Base-by-base conservation (phyloP, 2,329 filamentous ascomycete genomes). In the Pseudogymnoascus sp. region DNA sequence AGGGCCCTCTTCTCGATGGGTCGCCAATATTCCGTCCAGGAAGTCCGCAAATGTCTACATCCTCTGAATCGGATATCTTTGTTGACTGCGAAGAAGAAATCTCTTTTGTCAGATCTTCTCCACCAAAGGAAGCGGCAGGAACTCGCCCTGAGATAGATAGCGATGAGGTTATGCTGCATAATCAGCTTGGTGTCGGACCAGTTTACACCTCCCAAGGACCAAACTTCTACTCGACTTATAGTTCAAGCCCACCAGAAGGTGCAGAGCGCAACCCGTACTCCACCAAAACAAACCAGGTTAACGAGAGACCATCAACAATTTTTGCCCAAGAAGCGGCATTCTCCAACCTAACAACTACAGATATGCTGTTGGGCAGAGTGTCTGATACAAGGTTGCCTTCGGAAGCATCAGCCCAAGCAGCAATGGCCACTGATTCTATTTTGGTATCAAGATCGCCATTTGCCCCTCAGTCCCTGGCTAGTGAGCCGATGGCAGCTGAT, bases 1-100 rank as follows among this genome's bases (percentile, higher is more conserved):
- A 19, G 12, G 50, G 1, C n/a, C 5, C 8, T 19, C 26, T 22
- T 56, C 14, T 33, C 16, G 11, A 28, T 12, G 28, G 16, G 5
- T 1, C 11, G 10, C 16, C 50, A 6, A 33, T 19, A 33, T 33
- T 56, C 26, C n/a, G 28, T 7, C 16, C 16, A 33, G 5, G n/a
- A 19, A 56, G 50, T 14, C 50, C 43, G 7, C 28, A 33, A 19
- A 33, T 56, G 26, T 56, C 50, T 11, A 33, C 28, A 33, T 56
- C 28, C 10, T 56, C 50, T 12, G 28, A 53, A 33, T 56, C 50
- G 19, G 50, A 56, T 33, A n/a, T 33, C 28, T 56, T 56, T 56
- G 26, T 56, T 33, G 28, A 56, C 50, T 56, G n/a, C 50, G 50
- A 53, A 31, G 46, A 56, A 56, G 50, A 33, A 33, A 56, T 33